These are phyloP conservation scores for Echeveria elegans DNA, from an alignment of 164 flowering plant genomes.

Conservation along the genomic window DNA sequence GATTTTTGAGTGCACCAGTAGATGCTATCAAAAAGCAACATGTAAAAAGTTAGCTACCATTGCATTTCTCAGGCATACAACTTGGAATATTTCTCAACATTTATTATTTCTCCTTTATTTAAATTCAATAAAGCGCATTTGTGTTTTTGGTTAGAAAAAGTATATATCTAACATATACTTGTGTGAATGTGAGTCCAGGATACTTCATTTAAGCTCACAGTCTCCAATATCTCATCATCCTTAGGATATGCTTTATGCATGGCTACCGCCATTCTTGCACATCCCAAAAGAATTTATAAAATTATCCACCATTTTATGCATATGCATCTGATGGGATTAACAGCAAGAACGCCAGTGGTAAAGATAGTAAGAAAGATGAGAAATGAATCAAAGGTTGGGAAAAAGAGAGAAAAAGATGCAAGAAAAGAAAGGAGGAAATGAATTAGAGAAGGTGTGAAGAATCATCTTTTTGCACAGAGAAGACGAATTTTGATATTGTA, in stretches of 20 bases:
- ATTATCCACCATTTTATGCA: not conserved
- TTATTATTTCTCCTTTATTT: not conserved
- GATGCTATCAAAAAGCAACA: conserved; percentile 1
- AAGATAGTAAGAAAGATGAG: not conserved
- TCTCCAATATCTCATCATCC: not conserved
- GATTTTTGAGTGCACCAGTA: not conserved
- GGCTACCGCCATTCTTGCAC: not conserved
- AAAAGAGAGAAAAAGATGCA: conserved; percentile 8
- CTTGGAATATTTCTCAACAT: not conserved
- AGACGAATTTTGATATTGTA: conserved; percentile 25
- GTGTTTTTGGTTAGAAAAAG: conserved; percentile 2
- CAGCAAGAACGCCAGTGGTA: too few species aligned
- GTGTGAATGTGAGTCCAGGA: not conserved
- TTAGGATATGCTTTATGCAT: not conserved
- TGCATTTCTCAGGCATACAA: not conserved
- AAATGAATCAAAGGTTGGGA: not conserved
- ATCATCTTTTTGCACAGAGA: conserved; percentile 30
- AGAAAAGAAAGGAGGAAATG: conserved; percentile 3
- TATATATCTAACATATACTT: not conserved
- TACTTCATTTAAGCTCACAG: not conserved
- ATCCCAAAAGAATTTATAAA: not conserved
- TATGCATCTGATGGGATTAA: not conserved
- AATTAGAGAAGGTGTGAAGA: conserved; percentile 37
- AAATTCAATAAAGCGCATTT: not conserved
- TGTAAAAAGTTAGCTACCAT: not conserved